These are phyloP conservation scores for Tripterygium wilfordii DNA, from an alignment of 177 flowering plant genomes.

Conservation along the genomic window DNA sequence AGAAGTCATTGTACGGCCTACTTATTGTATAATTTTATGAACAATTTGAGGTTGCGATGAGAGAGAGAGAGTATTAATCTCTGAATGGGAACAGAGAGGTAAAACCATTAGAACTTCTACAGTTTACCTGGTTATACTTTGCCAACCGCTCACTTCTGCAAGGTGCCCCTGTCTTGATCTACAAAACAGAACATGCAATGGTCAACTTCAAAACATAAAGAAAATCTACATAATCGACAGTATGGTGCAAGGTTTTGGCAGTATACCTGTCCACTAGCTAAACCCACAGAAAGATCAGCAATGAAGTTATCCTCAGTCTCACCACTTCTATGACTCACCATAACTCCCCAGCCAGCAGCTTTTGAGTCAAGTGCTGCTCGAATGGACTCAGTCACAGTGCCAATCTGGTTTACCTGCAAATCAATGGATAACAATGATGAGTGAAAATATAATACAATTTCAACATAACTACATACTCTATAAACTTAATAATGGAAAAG, in stretches of 20 bases:
- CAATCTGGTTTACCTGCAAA: conserved; percentile 94
- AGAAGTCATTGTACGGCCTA: no score
- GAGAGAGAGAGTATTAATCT: no score
- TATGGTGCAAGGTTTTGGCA: background rate
- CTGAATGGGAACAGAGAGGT: background rate
- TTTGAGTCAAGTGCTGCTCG: conserved; percentile 91
- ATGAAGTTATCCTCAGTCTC: conserved; percentile 98
- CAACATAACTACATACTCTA: no score
- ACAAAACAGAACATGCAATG: conserved; percentile 10
- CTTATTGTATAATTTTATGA: no score
- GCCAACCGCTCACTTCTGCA: conserved; percentile 91
- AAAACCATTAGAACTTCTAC: background rate
- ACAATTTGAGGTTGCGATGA: no score
- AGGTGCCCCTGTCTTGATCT: conserved; percentile 99
- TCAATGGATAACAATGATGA: background rate
- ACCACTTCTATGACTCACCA: conserved; percentile 99
- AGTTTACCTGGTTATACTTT: conserved; percentile 87
- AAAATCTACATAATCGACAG: background rate
- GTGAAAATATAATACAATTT: no score
- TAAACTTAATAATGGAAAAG: no score
- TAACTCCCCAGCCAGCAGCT: conserved; percentile 98
- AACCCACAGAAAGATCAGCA: conserved; percentile 94
- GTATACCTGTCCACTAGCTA: conserved; percentile 93
- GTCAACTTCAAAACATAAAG: conserved; percentile 1
- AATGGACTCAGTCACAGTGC: conserved; percentile 89